Base-by-base conservation (phyloP, 768 basidiomycete genomes). In the Tylopilus balloui region DNA sequence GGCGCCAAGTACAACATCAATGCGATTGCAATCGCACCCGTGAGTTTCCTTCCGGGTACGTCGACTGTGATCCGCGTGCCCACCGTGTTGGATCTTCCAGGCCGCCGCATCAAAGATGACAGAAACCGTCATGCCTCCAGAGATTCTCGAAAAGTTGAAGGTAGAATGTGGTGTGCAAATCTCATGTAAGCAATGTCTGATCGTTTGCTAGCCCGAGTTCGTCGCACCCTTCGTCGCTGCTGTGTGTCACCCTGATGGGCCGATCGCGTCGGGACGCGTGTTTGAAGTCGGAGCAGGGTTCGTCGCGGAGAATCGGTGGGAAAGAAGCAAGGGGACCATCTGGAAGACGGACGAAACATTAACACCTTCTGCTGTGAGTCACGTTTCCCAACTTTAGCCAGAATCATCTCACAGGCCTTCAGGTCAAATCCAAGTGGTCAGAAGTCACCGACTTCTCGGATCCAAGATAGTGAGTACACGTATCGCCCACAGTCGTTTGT, bases 71-170 rank as follows among this genome's bases (percentile, higher is more conserved):
- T 17, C 25, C 3, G 29, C 17, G 34, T 42, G 28, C 32, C 47
- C 25, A 53, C 42, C 36, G 20, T 13, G 12, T 25, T 11, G 13
- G 25, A 19, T 27, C 14, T 9, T 2, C 8, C 21, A 56, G 91
- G 84, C 90, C 51, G 95, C 95, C n/a, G 95, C 94, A 1, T 95
- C 92, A 3, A 79, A 80, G 3, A 98, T 98, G 95, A 96, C 93
- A 3, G 93, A 86, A 61, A 96, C 92, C 0, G 74, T 94, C 57
- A 90, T 97, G 88, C 89, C 95, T 9, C 86, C 88, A 17, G 95
- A 97, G 48, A 83, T 96, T 79, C 79, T 98, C 47, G 85, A 79
- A n/a, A 87, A 89, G 60, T 71, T 96, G 34, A 84, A 85, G 66
- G 87, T 86, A 65, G 1, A 42, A 10, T 11, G 57, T 17, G 12